Evolutionary conservation across 2,329 filamentous ascomycete genomes (phyloP), one percentile per base, ranked within the genome.

Genomic region (Alternaria postmessia): DNA sequence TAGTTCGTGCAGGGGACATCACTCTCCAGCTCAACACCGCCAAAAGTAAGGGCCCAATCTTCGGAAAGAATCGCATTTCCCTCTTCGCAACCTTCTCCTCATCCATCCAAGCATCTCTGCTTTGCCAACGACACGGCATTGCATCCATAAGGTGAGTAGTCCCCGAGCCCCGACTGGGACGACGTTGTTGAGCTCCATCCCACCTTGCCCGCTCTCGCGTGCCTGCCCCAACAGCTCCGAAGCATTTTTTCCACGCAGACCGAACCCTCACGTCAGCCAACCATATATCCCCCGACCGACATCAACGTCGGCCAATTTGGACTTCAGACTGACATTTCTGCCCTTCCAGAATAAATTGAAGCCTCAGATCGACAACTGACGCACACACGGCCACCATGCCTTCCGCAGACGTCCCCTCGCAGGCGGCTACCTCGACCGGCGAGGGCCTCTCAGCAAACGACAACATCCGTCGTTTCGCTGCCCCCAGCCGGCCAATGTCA

Each of bases 401-500:
- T 72, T 76, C 79, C 68, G 75, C 78, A 65, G 78, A 66, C 67
- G 66, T 66, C 42, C 67, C 71, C 61, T 65, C 64, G 63, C 71
- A 75, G 63, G 72, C 69, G 61, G 66, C 65, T 66, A 73, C 72
- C 62, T 73, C 70, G 57, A 65, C 11, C 20, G 39, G 60, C 63
- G 74, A 73, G 47, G 71, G 67, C 69, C 78, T 84, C 73, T 93
- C 91, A 79, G 94, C 92, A 82, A 97, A 99, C 86, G 95, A 99
- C 86, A 98, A 98, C 86, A 98, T 99, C 84, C 91, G 91, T 82
- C 93, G 95, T 74, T 99, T 99, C 82, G 88, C 90, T 74, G 93
- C 94, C 76, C 93, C 95, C 72, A 97, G 93, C 85, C 89, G 95
- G 78, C 92, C 93, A 67, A 82, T 96, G 84, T 97, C 91, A 86